Evolutionary conservation across 805 yeast species (phyloP).

Genomic region (Candida piceae): DNA sequence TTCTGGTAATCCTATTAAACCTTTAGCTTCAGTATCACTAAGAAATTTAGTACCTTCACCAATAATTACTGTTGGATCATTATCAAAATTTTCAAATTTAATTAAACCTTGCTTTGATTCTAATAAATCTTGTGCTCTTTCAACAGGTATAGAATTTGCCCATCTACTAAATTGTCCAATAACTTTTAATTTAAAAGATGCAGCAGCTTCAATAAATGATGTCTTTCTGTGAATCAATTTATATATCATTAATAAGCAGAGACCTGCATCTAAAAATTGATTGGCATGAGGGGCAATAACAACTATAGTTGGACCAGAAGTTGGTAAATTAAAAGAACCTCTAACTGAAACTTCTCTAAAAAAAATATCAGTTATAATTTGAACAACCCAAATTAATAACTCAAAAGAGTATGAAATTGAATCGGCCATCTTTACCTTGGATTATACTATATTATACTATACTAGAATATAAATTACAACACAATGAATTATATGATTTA

Average conservation of each 20-base stretch:
- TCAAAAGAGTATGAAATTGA: conserved; percentile 16
- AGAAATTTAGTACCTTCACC: conserved; percentile 71
- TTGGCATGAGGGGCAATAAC: conserved; percentile 99
- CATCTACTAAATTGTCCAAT: conserved; percentile 73
- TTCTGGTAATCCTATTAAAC: conserved; percentile 73
- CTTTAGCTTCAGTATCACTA: conserved; percentile 55
- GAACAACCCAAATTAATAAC: conserved; percentile 26
- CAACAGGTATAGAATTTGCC: conserved; percentile 85
- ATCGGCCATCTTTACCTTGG: too few species aligned
- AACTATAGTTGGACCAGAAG: conserved; percentile 78
- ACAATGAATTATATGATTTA: too few species aligned
- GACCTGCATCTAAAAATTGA: conserved; percentile 66
- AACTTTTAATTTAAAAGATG: conserved; percentile 58
- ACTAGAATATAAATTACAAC: too few species aligned
- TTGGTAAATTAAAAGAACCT: conserved; percentile 70
- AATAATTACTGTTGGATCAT: conserved; percentile 49
- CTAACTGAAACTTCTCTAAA: conserved; percentile 86
- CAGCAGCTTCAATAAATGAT: conserved; percentile 81
- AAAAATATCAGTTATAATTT: conserved; percentile 44
- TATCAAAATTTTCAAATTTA: conserved; percentile 38
- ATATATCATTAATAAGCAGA: conserved; percentile 70
- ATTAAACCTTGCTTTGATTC: conserved; percentile 56
- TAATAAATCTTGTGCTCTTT: conserved; percentile 83
- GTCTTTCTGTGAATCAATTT: conserved; percentile 61
- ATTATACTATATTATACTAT: too few species aligned